Percentiles rank a stretch among this genome's conserved stretches.
Conservation (phyloP, 768 basidiomycete genomes). For the Phanerochaete carnosa region DNA sequence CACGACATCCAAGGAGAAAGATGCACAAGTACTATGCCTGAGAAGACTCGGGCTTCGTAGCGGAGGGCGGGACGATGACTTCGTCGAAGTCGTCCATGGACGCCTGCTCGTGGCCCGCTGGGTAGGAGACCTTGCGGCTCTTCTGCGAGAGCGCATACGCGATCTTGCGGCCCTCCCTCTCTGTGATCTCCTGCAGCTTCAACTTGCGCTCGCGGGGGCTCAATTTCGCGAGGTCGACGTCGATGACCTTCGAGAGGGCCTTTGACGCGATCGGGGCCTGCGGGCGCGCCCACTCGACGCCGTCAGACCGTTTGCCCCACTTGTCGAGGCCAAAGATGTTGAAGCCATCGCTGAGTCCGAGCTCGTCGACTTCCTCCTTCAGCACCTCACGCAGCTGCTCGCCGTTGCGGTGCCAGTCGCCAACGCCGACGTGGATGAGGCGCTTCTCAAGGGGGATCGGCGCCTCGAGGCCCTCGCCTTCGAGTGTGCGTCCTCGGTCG, state of each 20-base stretch:
- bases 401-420: constrained; percentile 27
- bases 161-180: neutral
- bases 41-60: neutral
- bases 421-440: constrained; percentile 33
- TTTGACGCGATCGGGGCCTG: neutral
- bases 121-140: neutral
- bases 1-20: neutral
- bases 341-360: constrained; percentile 17
- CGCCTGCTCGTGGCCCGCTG: neutral
- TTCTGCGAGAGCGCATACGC: neutral
- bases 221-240: neutral
- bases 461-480: constrained; percentile 35
- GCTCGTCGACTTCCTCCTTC: constrained; percentile 15
- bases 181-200: neutral
- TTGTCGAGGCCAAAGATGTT: constrained; percentile 27
- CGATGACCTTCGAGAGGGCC: neutral
- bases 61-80: neutral
- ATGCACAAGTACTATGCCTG: neutral
- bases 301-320: constrained; percentile 21
- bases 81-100: neutral
- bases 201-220: neutral
- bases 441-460: constrained; percentile 30
- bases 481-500: constrained; percentile 31
- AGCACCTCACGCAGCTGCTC: constrained; percentile 20
- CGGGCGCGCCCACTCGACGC: constrained; percentile 13